These are phyloP conservation scores for Pythium folliculosum DNA, from an alignment of 352 stramenopile genomes.

Conservation along the genomic window DNA sequence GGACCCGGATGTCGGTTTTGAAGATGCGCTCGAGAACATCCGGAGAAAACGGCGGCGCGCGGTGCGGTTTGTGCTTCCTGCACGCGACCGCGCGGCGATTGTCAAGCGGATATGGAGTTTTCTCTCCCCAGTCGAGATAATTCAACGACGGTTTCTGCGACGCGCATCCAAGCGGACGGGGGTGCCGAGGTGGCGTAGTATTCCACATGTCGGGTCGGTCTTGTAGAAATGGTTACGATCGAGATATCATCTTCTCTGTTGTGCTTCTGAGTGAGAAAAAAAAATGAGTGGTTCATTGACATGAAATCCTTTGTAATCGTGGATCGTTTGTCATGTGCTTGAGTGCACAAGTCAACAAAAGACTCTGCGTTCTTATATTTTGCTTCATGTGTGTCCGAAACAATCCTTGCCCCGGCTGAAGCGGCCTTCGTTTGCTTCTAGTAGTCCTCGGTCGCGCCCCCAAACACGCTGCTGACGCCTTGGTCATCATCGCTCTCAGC, in stretches of 20 bases:
- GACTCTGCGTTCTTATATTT: too few species aligned
- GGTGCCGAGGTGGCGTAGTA: too few species aligned
- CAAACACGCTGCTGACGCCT: background rate
- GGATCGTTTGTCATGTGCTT: too few species aligned
- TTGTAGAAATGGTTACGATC: background rate
- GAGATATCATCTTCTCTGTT: too few species aligned
- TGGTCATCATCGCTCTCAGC: background rate
- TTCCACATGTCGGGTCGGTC: background rate
- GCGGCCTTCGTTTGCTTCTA: background rate
- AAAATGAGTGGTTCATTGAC: too few species aligned
- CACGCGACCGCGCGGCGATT: background rate
- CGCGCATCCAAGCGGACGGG: background rate
- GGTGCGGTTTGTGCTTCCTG: background rate
- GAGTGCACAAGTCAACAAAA: too few species aligned
- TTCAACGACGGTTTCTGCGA: background rate
- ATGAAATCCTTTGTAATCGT: too few species aligned
- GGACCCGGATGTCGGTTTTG: background rate
- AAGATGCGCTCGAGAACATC: background rate
- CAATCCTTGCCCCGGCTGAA: too few species aligned
- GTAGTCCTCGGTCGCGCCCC: background rate
- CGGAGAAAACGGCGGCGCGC: background rate
- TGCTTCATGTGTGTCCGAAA: too few species aligned
- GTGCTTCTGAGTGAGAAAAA: too few species aligned
- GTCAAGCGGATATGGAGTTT: background rate
- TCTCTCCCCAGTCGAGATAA: background rate